Base-by-base conservation (phyloP, 2,329 filamentous ascomycete species). In the Xylariaceae sp. region DNA sequence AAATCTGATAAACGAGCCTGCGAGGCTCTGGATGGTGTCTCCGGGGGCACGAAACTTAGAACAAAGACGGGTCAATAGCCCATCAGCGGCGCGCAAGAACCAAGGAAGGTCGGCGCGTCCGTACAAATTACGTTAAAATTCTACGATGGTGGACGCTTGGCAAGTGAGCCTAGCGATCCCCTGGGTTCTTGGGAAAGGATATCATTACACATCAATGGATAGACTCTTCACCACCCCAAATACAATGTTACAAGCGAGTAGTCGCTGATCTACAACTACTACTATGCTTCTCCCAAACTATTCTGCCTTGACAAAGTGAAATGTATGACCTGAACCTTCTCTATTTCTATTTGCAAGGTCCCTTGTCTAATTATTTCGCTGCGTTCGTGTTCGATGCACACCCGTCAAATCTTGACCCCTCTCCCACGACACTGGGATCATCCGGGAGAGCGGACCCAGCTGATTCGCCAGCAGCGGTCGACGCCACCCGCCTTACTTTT, bases 401-500 rank as follows among this genome's bases (percentile, higher is more conserved):
- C 12, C 29, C 40, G n/a, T 53, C 21, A 12, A 40, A 9, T 19
- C 26, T 11, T n/a, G n/a, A n/a, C n/a, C n/a, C 33, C n/a, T 44
- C 23, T 23, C 36, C 14, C 19, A 34, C 26, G 23, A 46, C 17
- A 16, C 12, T 43, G 23, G 31, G 44, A n/a, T 59, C 36, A 37
- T 37, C 36, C 48, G 23, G 16, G 11, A 33, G 23, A 33, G 21
- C n/a, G 8, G 29, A 17, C 29, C 17, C 8, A 31, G 28, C 57
- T 69, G 63, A 70, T 71, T 70, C 66, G 69, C 39, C 54, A 47
- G 63, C 36, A 59, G 31, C 36, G 14, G 52, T 56, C 55, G 53
- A 64, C 62, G 68, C 68, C 67, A 70, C 65, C 65, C 69, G 69
- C 69, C 69, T 66, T 71, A 71, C 67, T 71, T 71, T 67, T 56